Evolutionary conservation across 331 rosid species (phyloP), one percentile per base, ranked within the genome.

Genomic region (Malus hybrid): DNA sequence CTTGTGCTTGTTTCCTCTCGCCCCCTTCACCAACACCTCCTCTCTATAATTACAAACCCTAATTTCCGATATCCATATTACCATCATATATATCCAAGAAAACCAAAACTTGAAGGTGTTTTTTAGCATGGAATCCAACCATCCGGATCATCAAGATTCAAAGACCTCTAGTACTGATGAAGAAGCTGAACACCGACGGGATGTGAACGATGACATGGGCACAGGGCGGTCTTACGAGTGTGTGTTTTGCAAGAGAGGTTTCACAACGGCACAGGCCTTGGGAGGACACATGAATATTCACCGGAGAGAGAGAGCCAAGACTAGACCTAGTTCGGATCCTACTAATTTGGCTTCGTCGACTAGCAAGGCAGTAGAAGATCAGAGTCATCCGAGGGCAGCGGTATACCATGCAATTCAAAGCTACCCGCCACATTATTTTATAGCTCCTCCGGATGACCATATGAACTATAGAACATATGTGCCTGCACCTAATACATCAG

Each of bases 221-320:
- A 75, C 80, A 0, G 89, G 95, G 15, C 79, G 90, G 72, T 86
- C 86, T 65, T 89, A 89, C 27, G 98, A 90, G 89, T 93, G 98
- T 63, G 87, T 84, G 18, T 93, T 82, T 71, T 93, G 98, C 87
- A 90, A 86, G 83, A 83, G 98, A 73, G 97, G 97, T 36, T 93
- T 93, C 83, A 89, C 90, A 0, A 89, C 90, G 0, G 98, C 98
- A n/a, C 98, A 93, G 57, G 98, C 98, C 79, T 83, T 93, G 62
- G 98, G 98, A 1, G 98, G 97, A 19, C 98, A 90, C 83, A 93
- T 93, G 98, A 93, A 93, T 68, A 90, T 90, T 34, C 98, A 93
- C 59, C 81, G 98, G 59, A 93, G 85, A 83, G 89, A 90, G 57
- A 89, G 95, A 79, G 88, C 81, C 74, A 84, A 76, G 56, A 33